Evolutionary conservation across 2,329 filamentous ascomycete genomes (phyloP), one percentile per base, ranked within the genome.

Genomic region (Neopestalotiopsis sp.): DNA sequence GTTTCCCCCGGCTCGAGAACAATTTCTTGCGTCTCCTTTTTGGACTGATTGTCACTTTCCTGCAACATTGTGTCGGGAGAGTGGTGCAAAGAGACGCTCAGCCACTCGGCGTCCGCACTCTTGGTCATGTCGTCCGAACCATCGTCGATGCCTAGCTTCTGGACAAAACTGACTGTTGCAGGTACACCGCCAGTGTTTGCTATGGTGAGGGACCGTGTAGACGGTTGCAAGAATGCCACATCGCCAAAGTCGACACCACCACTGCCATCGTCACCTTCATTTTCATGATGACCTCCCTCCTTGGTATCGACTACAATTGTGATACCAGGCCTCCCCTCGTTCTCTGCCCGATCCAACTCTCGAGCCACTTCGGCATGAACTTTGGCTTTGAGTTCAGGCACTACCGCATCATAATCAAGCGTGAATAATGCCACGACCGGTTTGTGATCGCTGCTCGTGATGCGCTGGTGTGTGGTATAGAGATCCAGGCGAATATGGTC

Each of bases 391-490:
- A 97, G 83, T 34, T 95, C 91, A 0, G 94, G 92, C 0, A 97
- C 90, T 1, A 97, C 93, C 0, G 93, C 92, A 71, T 98, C 93
- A 76, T 96, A 98, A 59, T 92, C 91, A 7, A 99, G 81, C 0
- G 89, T 91, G 76, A 98, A 98, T 0, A 95, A 84, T 0, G 94
- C 94, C 69, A 91, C 89, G 1, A 99, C 83, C 0, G 96, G 97
- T 78, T 99, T 99, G 81, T 99, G 96, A 75, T 99, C 96, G 0
- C 95, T 98, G 0, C 95, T 97, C 17, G 93, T 88, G 30, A 99
- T 91, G 20, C 92, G 88, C 79, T 98, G 96, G 76, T 98, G 94
- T 0, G 95, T 95, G 0, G 91, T 90, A 78, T 99, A 99, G 69
- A 92, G 80, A 67, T 90, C 87, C 42, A 90, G 80, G 32, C 79